Evolutionary conservation across 495 filamentous ascomycete genomes (phyloP), one percentile per base, ranked within the genome.

Genomic region (Platismatia glauca): DNA sequence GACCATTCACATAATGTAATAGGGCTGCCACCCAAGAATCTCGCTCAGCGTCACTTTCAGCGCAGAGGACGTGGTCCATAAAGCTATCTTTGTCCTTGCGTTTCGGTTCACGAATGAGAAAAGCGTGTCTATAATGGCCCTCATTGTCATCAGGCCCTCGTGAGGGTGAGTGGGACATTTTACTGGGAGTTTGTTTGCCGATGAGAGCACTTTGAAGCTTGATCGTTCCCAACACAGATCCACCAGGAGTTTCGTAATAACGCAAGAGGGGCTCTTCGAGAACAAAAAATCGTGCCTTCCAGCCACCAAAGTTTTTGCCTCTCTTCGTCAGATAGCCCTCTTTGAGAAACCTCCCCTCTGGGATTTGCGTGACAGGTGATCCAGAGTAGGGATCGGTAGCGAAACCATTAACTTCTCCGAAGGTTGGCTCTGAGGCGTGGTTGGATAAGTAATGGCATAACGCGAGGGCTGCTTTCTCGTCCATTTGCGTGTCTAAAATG

Each of bases 241-340:
- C 94, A 48, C 91, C 90, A 1, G 88, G 89, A 5, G 85, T 81
- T 72, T 98, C 94, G 69, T 90, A 97, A 71, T 98, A 97, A 68
- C 87, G 90, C 65, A 98, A 75, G 41, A 90, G 81, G 20, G 95
- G 89, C 3, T 91, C 91, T 69, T 97, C 90, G 1, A 98, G 82
- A 52, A 96, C 81, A 68, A 98, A 98, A 71, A 89, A 97, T 60
- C 94, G 82, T 20, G 90, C 90, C 72, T 98, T 98, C 94, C 94
- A 98, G n/a, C 94, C 94, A 31, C 94, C 94, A 74, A 97, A 97
- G 67, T 96, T 97, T 77, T 98, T 98, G 33, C 94, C 94, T 61
- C 88, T 80, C 75, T 98, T 98, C 9, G 94, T 97, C 37, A 98
- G 77, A 77, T 97, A 97, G 20, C 94, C 94, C 70, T 86, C 91